Base-by-base conservation (phyloP, 768 basidiomycete genomes). In the Phylloporus arenicola region DNA sequence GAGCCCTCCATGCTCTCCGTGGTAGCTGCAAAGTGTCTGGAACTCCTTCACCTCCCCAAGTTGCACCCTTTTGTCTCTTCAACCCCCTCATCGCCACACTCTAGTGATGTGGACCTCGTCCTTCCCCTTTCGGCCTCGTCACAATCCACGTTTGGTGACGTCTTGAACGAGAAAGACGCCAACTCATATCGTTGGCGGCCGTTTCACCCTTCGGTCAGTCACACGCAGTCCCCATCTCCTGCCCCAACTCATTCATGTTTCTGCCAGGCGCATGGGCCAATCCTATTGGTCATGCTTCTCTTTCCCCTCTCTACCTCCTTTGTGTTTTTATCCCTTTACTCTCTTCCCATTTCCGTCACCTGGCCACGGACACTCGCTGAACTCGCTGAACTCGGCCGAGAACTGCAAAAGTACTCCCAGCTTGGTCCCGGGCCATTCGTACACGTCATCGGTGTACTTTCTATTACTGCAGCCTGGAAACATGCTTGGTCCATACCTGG, bases 401-500 rank as follows among this genome's bases (percentile, higher is more conserved):
- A 89, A 52, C 79, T 90, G 7, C 86, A 86, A 59, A 81, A 77
- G 46, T 92, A 92, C 65, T 81, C 86, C 9, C 84, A 84, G 64
- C 83, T 83, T 52, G 86, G 87, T 11, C 57, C 72, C 27, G 72
- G 69, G 3, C 79, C 85, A 17, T 72, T 82, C 47, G 76, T 78
- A 8, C 94, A 95, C 69, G 88, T 95, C 47, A 66, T 94, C 38
- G 82, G 77, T 22, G 91, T 93, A 44, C 76, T 97, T 59, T 83
- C 86, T 34, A 75, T 93, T 13, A 84, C 87, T 16, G 89, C 90
- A 4, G 72, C 92, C 25, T 97, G 92, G 92, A 96, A 93, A 70
- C 94, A 97, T 66, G 92, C 93, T 4, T 97, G 93, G 94, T 93
- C 90, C 52, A 81, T 97, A 51, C 94, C 94, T 9, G 94, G 94